A percentile compares a stretch with the other conserved stretches of the same genome.
Conservation (phyloP, 2,329 filamentous ascomycete genomes). For the Dendryphion nanum region DNA sequence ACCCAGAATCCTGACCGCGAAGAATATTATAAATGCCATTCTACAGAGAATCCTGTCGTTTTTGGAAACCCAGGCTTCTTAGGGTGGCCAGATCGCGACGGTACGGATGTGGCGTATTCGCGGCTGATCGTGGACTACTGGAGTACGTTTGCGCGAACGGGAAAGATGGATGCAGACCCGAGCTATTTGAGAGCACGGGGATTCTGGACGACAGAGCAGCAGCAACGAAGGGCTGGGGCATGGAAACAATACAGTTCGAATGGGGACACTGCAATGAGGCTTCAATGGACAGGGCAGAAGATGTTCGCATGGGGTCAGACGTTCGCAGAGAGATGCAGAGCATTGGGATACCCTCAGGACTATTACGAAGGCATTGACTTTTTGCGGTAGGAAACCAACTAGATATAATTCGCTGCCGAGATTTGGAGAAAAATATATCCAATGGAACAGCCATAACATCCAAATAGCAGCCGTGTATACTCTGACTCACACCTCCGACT, state of each 20-base stretch:
- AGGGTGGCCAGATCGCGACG: slow-evolving; percentile 38
- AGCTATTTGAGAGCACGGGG: slow-evolving; percentile 32
- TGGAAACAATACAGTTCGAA: too few relatives aligned
- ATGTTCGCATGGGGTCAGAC: not conserved
- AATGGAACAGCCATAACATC: too few relatives aligned
- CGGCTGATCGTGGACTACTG: slow-evolving; percentile 32
- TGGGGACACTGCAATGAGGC: slow-evolving; percentile 5
- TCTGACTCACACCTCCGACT: too few relatives aligned
- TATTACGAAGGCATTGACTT: not conserved
- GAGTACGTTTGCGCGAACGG: slow-evolving; percentile 33
- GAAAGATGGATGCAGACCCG: slow-evolving; percentile 31
- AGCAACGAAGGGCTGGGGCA: slow-evolving; percentile 20
- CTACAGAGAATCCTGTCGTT: slow-evolving; percentile 40
- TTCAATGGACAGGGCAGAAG: not conserved
- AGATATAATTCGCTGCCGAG: too few relatives aligned
- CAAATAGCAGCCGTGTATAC: too few relatives aligned
- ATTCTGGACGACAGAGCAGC: slow-evolving; percentile 24
- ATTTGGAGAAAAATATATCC: too few relatives aligned
- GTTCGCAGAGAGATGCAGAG: not conserved
- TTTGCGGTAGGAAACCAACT: too few relatives aligned
- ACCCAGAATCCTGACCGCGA: slow-evolving; percentile 31
- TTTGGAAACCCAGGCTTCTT: slow-evolving; percentile 36
- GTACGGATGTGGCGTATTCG: slow-evolving; percentile 34
- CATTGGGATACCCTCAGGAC: not conserved
- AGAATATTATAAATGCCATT: slow-evolving; percentile 46